These are phyloP conservation scores for Bipolaris gigantea DNA, from an alignment of 2,329 filamentous ascomycete species.

Conservation along the genomic window DNA sequence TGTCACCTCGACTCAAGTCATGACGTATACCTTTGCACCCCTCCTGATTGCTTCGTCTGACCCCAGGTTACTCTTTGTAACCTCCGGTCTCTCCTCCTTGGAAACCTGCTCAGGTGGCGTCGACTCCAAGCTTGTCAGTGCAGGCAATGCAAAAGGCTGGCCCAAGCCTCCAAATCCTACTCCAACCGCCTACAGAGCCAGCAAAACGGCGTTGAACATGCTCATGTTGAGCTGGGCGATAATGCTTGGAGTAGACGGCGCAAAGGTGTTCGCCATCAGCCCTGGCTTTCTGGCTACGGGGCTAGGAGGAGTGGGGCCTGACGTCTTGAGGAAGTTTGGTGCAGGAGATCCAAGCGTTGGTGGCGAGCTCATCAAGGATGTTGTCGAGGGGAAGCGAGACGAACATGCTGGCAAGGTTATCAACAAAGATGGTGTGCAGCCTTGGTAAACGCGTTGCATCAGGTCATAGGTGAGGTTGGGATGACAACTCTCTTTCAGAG, in stretches of 20 bases:
- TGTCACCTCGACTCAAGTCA: conserved; percentile 44
- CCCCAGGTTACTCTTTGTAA: conserved; percentile 47
- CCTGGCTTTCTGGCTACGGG: conserved; percentile 54
- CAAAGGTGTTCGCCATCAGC: conserved; percentile 52
- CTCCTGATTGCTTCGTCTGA: conserved; percentile 42
- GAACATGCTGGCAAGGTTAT: conserved; percentile 45
- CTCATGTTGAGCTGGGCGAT: conserved; percentile 54
- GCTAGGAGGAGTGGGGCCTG: conserved; percentile 41
- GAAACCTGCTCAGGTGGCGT: conserved; percentile 30
- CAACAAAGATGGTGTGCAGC: conserved; percentile 38
- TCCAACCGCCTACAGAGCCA: conserved; percentile 45
- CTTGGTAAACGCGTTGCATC: conserved; percentile 36
- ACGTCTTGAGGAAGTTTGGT: conserved; percentile 43
- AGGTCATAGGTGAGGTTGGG: neutral
- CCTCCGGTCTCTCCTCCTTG: conserved; percentile 49
- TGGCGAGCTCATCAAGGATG: conserved; percentile 43
- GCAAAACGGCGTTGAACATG: conserved; percentile 55
- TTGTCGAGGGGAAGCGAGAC: conserved; percentile 47
- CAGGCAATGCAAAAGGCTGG: conserved; percentile 49
- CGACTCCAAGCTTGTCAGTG: conserved; percentile 27
- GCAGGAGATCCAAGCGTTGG: conserved; percentile 44
- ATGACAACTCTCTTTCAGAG: neutral
- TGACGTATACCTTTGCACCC: conserved; percentile 43
- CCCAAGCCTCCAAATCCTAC: conserved; percentile 45
- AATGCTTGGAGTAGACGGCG: conserved; percentile 49